Evolutionary conservation across 768 basidiomycete species (phyloP).

Genomic region (Tricholoma sp.): DNA sequence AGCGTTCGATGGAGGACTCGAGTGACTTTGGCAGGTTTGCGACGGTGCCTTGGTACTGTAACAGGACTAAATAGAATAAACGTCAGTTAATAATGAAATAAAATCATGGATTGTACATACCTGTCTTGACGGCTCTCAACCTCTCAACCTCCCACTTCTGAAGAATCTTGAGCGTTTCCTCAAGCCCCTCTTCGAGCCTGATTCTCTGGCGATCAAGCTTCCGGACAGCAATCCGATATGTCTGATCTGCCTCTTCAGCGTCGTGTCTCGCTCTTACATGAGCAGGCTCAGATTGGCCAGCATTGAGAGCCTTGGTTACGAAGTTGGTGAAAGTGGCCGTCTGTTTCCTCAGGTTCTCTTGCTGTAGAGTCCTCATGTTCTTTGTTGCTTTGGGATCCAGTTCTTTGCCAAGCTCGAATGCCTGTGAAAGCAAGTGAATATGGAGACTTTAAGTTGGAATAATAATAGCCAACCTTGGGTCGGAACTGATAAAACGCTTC

Average conservation of each 20-base stretch:
- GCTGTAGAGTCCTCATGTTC: constrained; percentile 19
- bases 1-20: constrained; percentile 60
- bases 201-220: constrained; percentile 83
- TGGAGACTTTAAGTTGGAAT: background rate
- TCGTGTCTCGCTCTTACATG: constrained; percentile 70
- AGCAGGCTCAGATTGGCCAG: constrained; percentile 52
- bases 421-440: constrained; percentile 28
- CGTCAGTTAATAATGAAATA: background rate
- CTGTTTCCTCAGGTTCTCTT: constrained; percentile 60
- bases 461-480: constrained; percentile 49
- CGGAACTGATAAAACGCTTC: constrained; percentile 85
- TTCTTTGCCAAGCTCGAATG: constrained; percentile 51
- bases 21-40: constrained; percentile 65
- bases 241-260: constrained; percentile 74
- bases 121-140: constrained; percentile 79
- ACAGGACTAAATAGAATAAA: constrained; percentile 46
- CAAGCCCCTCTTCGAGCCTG: constrained; percentile 79
- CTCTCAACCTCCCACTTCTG: constrained; percentile 87
- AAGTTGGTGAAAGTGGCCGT: constrained; percentile 65
- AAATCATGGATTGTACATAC: constrained; percentile 24
- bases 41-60: constrained; percentile 83
- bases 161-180: constrained; percentile 72
- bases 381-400: constrained; percentile 16
- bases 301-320: constrained; percentile 64
- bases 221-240: constrained; percentile 76